Evolutionary conservation across 2,329 filamentous ascomycete species (phyloP), one percentile per base, ranked within the genome.

Genomic region (Eutypa lata): DNA sequence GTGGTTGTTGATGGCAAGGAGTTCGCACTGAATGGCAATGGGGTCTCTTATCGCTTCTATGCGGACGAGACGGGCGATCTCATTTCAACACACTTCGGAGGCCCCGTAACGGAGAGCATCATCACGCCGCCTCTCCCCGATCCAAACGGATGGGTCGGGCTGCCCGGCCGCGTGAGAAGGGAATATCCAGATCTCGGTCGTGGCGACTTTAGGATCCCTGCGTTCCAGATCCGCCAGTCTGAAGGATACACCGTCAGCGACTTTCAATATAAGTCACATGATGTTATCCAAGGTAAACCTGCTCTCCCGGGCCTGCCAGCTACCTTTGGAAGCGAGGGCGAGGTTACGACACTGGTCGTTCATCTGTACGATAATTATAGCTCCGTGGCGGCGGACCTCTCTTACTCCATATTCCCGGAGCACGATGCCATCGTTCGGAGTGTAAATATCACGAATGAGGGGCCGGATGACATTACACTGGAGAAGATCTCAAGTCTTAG

Each of bases 161-260:
- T 72, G 52, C 61, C 74, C 26, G 75, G 74, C n/a, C 79, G 78
- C 40, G 61, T 76, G 16, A 76, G 81, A 16, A 78, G 84, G 26
- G 84, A 87, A 62, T 86, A 85, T 50, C 84, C 84, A 2, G 84
- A 88, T 54, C 70, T 83, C 4, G 84, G 84, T 1, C 76, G 83
- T 7, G 83, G 83, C 16, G 84, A 88, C 61, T 83, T 85, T 57
- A 77, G 85, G 3, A 69, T 78, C 2, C 84, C 84, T 0, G 84
- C 84, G 0, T 74, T 87, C 13, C 78, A 81, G 37, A 82, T 88
- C 58, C 74, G 75, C 50, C 83, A 88, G 59, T 70, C 77, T 2
- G 75, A 75, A 16, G 84, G 83, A 28, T 76, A 82, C 54, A 84
- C 82, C 0, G 76, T 88, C 14, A 80, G 78, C 7, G 77, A 79